These are phyloP conservation scores for Mycena sanguinolenta DNA, from an alignment of 768 basidiomycete genomes.

Conservation along the genomic window DNA sequence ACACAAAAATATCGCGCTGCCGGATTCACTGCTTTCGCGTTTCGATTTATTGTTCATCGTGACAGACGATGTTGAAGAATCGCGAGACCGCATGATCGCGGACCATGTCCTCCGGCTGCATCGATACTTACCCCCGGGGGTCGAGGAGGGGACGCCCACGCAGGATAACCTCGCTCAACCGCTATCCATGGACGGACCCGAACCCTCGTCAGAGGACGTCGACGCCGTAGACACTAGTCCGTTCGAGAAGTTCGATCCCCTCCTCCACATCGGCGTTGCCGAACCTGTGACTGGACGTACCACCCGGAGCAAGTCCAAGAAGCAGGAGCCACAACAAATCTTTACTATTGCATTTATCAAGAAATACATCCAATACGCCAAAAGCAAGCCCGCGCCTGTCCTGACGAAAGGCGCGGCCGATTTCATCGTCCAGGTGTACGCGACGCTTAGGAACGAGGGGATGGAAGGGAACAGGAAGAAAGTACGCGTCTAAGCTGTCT, in stretches of 20 bases:
- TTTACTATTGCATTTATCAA: conserved; percentile 95
- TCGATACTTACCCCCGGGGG: conserved; percentile 94
- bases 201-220: conserved; percentile 59
- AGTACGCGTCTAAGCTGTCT: conserved; percentile 55
- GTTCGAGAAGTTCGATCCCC: conserved; percentile 96
- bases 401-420: conserved; percentile 95
- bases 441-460: conserved; percentile 91
- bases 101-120: conserved; percentile 99
- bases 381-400: conserved; percentile 86
- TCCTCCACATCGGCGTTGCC: conserved; percentile 88
- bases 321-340: conserved; percentile 82
- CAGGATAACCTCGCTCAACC: conserved; percentile 91
- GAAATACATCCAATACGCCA: conserved; percentile 98
- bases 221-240: conserved; percentile 81
- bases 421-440: conserved; percentile 93
- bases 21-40: conserved; percentile 97
- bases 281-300: conserved; percentile 61
- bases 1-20: conserved; percentile 97
- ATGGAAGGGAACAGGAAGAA: conserved; percentile 91
- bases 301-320: conserved; percentile 61
- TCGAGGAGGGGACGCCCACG: conserved; percentile 95
- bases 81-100: conserved; percentile 92
- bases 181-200: conserved; percentile 87
- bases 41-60: conserved; percentile 99
- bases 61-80: conserved; percentile 97